Conservation (phyloP, 73 alveolate species). For the Tetrahymena borealis region DNA sequence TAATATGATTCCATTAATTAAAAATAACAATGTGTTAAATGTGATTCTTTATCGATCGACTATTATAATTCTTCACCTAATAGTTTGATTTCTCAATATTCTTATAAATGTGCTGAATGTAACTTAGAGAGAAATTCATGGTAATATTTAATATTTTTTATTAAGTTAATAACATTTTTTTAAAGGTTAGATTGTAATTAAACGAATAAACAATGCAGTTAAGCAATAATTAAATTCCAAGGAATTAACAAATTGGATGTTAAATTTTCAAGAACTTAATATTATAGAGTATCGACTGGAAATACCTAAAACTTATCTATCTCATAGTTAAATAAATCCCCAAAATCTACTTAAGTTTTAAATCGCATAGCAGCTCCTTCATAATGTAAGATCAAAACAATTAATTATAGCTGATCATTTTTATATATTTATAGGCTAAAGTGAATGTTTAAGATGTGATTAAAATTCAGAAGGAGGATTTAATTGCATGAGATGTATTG, state of each 20-base stretch:
- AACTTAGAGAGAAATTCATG: background rate
- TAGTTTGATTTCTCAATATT: background rate
- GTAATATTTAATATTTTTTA: background rate
- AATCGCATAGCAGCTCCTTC: too few species aligned
- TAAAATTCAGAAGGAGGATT: background rate
- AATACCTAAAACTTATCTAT: too few species aligned
- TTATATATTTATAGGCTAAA: background rate
- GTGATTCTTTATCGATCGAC: background rate
- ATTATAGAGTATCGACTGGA: too few species aligned
- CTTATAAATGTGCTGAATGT: background rate
- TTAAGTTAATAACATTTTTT: too few species aligned
- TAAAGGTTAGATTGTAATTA: too few species aligned
- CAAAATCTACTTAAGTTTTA: too few species aligned
- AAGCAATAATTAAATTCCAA: too few species aligned
- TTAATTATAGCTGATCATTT: background rate
- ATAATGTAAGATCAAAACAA: too few species aligned
- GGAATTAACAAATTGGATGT: too few species aligned
- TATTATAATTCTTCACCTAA: background rate
- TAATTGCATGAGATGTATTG: background rate
- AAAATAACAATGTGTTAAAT: background rate
- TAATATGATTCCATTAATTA: background rate
- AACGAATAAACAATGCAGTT: too few species aligned
- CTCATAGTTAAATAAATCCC: too few species aligned
- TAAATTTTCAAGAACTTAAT: too few species aligned
- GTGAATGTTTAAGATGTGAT: background rate